Conservation (phyloP, 768 basidiomycete species). For the Suillus spraguei region DNA sequence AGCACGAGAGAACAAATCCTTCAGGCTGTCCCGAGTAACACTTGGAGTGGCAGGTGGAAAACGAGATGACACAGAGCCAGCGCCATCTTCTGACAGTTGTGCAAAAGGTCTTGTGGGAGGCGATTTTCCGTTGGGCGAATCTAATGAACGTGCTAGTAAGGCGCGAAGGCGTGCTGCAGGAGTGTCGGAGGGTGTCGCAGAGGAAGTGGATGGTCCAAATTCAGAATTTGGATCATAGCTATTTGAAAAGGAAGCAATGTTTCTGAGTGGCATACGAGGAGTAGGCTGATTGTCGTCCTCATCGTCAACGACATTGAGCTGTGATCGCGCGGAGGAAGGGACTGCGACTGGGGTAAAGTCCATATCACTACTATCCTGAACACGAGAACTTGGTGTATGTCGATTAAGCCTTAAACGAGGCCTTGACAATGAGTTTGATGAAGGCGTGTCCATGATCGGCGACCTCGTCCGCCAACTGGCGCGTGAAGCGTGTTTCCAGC, state of each 20-base stretch:
- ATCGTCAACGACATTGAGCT: slow-evolving; percentile 18
- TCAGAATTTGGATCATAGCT: slow-evolving; percentile 11
- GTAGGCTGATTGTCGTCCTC: slow-evolving; percentile 35
- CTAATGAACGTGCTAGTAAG: slow-evolving; percentile 54
- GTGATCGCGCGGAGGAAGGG: slow-evolving; percentile 19
- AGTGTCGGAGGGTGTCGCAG: slow-evolving; percentile 37
- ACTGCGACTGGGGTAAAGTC: slow-evolving; percentile 27
- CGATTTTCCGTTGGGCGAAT: slow-evolving; percentile 33
- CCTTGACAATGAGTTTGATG: slow-evolving; percentile 17
- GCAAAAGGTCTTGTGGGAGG: slow-evolving; percentile 28
- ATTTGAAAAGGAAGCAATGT: slow-evolving; percentile 22
- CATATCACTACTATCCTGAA: slow-evolving; percentile 12
- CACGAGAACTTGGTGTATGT: slow-evolving; percentile 21
- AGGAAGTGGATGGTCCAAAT: slow-evolving; percentile 14
- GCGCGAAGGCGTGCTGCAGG: slow-evolving; percentile 68
- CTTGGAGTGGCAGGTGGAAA: slow-evolving; percentile 41
- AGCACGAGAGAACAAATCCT: slow-evolving; percentile 66
- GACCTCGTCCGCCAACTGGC: slow-evolving; percentile 10
- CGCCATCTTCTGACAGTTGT: slow-evolving; percentile 31
- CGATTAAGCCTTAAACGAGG: slow-evolving; percentile 26
- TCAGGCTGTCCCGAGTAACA: slow-evolving; percentile 58
- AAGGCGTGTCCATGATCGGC: slow-evolving; percentile 22
- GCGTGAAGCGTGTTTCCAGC: slow-evolving; percentile 21
- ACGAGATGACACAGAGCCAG: slow-evolving; percentile 15
- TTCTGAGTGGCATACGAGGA: slow-evolving; percentile 26